phyloP scores from a whole-genome alignment of 1,139 yeast species.

The Kazachstania sp. region DNA sequence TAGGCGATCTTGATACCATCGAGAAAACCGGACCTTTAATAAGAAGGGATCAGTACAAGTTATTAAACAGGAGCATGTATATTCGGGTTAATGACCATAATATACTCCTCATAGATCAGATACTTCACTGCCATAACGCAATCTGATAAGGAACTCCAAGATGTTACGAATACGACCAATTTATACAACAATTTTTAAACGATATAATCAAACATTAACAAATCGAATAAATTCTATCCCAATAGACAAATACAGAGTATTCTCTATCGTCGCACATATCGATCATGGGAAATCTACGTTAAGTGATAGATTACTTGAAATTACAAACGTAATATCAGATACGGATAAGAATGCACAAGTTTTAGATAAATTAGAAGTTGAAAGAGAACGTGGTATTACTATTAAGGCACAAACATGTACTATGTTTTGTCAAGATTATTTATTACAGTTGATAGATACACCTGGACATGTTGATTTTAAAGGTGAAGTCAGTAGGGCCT shows the following conservation, averaged over 20 bases:
- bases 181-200: not conserved
- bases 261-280: constrained; percentile 93
- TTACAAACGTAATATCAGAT: constrained; percentile 73
- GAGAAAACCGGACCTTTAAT: too few relatives aligned
- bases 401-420: constrained; percentile 95
- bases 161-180: constrained; percentile 1
- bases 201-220: constrained; percentile 15
- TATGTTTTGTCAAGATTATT: constrained; percentile 75
- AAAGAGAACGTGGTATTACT: constrained; percentile 91
- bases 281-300: constrained; percentile 95
- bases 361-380: constrained; percentile 87
- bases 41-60: too few relatives aligned
- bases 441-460: constrained; percentile 87
- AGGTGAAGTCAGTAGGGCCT: constrained; percentile 86
- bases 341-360: constrained; percentile 70
- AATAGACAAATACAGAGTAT: constrained; percentile 72
- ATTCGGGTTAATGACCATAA: too few relatives aligned
- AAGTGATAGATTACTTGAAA: constrained; percentile 76
- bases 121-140: too few relatives aligned
- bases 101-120: too few relatives aligned
- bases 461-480: constrained; percentile 98
- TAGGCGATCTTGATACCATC: too few relatives aligned
- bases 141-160: too few relatives aligned
- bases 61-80: too few relatives aligned
- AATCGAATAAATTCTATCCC: constrained; percentile 69